Base-by-base conservation (phyloP, 495 filamentous ascomycete species). In the Pseudotulostoma volvatum region DNA sequence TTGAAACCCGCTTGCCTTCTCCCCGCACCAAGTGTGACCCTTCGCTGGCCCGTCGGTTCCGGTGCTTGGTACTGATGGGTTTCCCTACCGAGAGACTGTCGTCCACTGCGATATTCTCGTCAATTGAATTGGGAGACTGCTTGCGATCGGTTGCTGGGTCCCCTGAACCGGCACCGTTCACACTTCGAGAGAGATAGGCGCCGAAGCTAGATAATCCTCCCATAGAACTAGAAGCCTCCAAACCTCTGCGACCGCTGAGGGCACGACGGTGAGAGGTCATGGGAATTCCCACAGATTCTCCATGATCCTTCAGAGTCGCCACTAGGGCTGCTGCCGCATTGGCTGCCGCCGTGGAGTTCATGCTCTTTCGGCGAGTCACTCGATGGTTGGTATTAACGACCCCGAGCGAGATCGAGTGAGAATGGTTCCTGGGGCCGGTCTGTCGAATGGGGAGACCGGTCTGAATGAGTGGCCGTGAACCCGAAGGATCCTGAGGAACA, bases 351-450 rank as follows among this genome's bases (percentile, higher is more conserved):
- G 72, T 77, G 37, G 81, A 84, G 45, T 86, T 77, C 60, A 77
- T 85, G 60, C 87, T 94, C 73, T 96, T 97, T 40, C 90, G 73
- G 44, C 90, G 83, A 43, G 82, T 86, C 44, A 97, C 74, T 38
- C 90, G 83, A 56, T 93, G 79, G 54, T 70, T 73, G 49, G 76
- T 55, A 60, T 84, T 88, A 60, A 84, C 69, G 28, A 84, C 74
- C 49, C 83, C 78, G 44, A 83, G 61, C 31, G 84, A 83, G 38
- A 84, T 64, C 11, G 81, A 88, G 54, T 92, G 80, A 13, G 85
- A 81, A 59, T 87, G 85, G 47, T 76, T 73, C 44, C 86, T 81
- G 35, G 70, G 73, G 51, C 73, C 70, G 38, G 74, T 37, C 31
- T 43, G 40, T 13, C 41, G 40, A 18, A 44, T 31, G 14, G 41